These are phyloP conservation scores for Pseudonitzschia pungens DNA, from an alignment of 108 stramenopile species.

Conservation along the genomic window DNA sequence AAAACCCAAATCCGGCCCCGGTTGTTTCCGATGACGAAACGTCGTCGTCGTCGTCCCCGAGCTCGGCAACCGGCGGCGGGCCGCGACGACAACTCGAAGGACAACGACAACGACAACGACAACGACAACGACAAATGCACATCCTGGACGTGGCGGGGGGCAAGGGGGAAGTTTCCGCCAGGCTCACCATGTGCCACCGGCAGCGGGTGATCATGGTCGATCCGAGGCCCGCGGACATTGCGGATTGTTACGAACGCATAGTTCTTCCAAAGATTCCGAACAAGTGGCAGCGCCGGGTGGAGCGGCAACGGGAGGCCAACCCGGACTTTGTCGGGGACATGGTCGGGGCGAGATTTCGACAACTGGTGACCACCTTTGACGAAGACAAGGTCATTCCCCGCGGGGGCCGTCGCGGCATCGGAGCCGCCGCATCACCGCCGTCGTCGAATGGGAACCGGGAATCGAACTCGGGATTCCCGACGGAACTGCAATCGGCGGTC, in stretches of 20 bases:
- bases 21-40: constrained; percentile 6
- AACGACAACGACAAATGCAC: not conserved
- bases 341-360: constrained; percentile 48
- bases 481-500: constrained; percentile 26
- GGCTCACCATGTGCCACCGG: constrained; percentile 72
- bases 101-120: not conserved
- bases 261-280: constrained; percentile 84
- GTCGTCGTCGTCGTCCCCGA: too few species aligned
- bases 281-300: constrained; percentile 70
- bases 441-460: not conserved
- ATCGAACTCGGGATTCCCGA: not conserved
- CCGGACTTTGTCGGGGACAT: constrained; percentile 46
- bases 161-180: constrained; percentile 82
- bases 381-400: constrained; percentile 4
- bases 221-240: constrained; percentile 68
- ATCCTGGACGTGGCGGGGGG: constrained; percentile 57
- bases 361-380: constrained; percentile 64
- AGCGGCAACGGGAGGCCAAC: constrained; percentile 34
- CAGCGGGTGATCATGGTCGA: constrained; percentile 75
- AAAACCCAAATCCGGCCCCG: too few species aligned
- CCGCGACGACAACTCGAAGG: too few species aligned
- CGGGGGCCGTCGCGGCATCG: not conserved
- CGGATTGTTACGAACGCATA: constrained; percentile 53
- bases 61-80: too few species aligned
- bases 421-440: not conserved